phyloP scores from a whole-genome alignment of 108 stramenopile genomes.

The Skeletonema potamos region DNA sequence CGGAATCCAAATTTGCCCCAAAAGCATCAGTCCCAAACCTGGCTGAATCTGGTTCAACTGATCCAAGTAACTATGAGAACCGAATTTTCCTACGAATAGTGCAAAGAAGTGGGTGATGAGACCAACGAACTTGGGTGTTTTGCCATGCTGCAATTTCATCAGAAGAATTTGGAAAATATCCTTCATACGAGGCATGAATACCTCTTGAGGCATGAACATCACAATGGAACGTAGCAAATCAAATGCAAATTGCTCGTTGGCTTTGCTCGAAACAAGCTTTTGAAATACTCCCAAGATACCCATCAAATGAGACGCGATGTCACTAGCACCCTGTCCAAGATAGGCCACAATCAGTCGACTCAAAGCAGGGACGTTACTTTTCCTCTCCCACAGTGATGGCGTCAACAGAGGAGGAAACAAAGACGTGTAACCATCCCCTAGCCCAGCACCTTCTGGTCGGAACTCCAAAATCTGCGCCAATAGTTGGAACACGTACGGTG shows the following conservation, averaged over 20 bases:
- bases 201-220: slow-evolving; percentile 55
- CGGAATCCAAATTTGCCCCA: slow-evolving; percentile 74
- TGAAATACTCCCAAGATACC: slow-evolving; percentile 84
- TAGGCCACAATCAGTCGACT: slow-evolving; percentile 87
- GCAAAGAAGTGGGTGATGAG: slow-evolving; percentile 70
- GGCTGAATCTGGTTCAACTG: slow-evolving; percentile 60
- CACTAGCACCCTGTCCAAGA: slow-evolving; percentile 68
- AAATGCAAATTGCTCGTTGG: slow-evolving; percentile 78
- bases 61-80: slow-evolving; percentile 53
- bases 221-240: slow-evolving; percentile 71
- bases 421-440: slow-evolving; percentile 78
- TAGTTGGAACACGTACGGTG: slow-evolving; percentile 98
- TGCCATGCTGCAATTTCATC: slow-evolving; percentile 64
- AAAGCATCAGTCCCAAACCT: slow-evolving; percentile 57
- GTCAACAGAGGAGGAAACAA: slow-evolving; percentile 87
- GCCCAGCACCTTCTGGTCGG: slow-evolving; percentile 61
- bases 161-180: slow-evolving; percentile 72
- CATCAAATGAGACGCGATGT: slow-evolving; percentile 57
- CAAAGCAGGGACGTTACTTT: slow-evolving; percentile 95
- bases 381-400: slow-evolving; percentile 88
- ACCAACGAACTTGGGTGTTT: slow-evolving; percentile 50
- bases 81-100: slow-evolving; percentile 70
- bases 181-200: slow-evolving; percentile 51
- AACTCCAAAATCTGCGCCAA: slow-evolving; percentile 94
- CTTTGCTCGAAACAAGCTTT: slow-evolving; percentile 79